Evolutionary conservation across 805 yeast genomes (phyloP).

Genomic region (Teunomyces cretensis): DNA sequence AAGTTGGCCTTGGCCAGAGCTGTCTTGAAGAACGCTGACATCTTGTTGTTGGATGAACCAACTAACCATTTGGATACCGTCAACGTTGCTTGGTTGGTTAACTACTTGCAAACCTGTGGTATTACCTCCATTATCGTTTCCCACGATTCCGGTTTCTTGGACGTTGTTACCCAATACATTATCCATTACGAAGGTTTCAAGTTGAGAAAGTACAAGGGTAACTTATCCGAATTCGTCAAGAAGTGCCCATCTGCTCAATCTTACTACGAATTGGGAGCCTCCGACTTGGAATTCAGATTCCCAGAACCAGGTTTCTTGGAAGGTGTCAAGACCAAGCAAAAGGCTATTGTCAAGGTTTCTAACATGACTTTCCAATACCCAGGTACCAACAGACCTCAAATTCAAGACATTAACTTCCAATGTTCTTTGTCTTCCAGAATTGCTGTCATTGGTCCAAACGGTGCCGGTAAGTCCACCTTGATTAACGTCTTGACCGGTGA

Average conservation of each 20-base stretch:
- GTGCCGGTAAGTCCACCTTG: conserved; percentile 99
- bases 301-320: conserved; percentile 99
- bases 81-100: conserved; percentile 99
- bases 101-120: conserved; percentile 98
- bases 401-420: conserved; percentile 90
- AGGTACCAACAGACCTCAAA: conserved; percentile 97
- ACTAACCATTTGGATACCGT: conserved; percentile 99
- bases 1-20: conserved; percentile 99
- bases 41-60: conserved; percentile 98
- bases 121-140: conserved; percentile 98
- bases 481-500: conserved; percentile 99
- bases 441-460: conserved; percentile 99
- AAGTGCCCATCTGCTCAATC: conserved; percentile 98
- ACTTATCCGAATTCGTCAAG: conserved; percentile 97
- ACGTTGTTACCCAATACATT: conserved; percentile 95
- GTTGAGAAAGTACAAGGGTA: conserved; percentile 99
- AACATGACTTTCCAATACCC: conserved; percentile 99
- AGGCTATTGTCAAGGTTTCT: conserved; percentile 97
- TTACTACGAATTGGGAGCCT: conserved; percentile 98
- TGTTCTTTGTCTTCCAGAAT: conserved; percentile 98
- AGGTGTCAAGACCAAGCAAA: conserved; percentile 99
- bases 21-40: conserved; percentile 97
- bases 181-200: conserved; percentile 99
- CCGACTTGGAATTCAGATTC: conserved; percentile 94
- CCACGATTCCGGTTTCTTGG: conserved; percentile 99